These are phyloP conservation scores for Neltuma alba DNA, from an alignment of 306 rosid species.

Conservation along the genomic window DNA sequence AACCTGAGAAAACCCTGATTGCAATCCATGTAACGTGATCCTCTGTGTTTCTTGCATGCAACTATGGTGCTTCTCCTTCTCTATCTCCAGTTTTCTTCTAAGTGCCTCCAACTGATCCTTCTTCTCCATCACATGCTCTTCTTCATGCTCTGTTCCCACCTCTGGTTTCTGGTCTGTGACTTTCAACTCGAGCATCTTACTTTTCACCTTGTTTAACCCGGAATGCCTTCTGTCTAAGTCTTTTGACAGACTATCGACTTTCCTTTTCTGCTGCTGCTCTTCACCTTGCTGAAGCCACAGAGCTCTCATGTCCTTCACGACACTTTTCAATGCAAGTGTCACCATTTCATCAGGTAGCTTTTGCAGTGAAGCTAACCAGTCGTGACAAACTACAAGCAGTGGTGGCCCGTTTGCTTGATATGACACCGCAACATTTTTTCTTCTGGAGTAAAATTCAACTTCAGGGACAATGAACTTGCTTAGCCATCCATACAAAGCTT, in stretches of 20 bases:
- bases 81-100: slow-evolving; percentile 62
- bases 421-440: slow-evolving; percentile 51
- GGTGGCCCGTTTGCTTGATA: slow-evolving; percentile 71
- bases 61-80: slow-evolving; percentile 77
- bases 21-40: slow-evolving; percentile 75
- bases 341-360: slow-evolving; percentile 74
- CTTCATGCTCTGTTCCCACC: slow-evolving; percentile 40
- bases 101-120: slow-evolving; percentile 67
- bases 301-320: slow-evolving; percentile 68
- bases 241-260: slow-evolving; percentile 68
- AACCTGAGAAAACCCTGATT: slow-evolving; percentile 76
- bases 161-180: slow-evolving; percentile 50
- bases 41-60: slow-evolving; percentile 78
- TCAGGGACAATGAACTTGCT: slow-evolving; percentile 79
- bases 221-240: slow-evolving; percentile 58
- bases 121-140: slow-evolving; percentile 60
- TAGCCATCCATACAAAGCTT: slow-evolving; percentile 90
- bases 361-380: slow-evolving; percentile 74
- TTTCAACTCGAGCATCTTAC: slow-evolving; percentile 62
- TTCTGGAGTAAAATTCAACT: slow-evolving; percentile 71
- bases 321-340: slow-evolving; percentile 59
- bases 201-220: slow-evolving; percentile 57
- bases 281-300: slow-evolving; percentile 74
- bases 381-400: slow-evolving; percentile 69
- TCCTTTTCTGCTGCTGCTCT: slow-evolving; percentile 88